These are phyloP conservation scores for Pleoardoris graminearum DNA, from an alignment of 2,329 filamentous ascomycete species.

Conservation along the genomic window DNA sequence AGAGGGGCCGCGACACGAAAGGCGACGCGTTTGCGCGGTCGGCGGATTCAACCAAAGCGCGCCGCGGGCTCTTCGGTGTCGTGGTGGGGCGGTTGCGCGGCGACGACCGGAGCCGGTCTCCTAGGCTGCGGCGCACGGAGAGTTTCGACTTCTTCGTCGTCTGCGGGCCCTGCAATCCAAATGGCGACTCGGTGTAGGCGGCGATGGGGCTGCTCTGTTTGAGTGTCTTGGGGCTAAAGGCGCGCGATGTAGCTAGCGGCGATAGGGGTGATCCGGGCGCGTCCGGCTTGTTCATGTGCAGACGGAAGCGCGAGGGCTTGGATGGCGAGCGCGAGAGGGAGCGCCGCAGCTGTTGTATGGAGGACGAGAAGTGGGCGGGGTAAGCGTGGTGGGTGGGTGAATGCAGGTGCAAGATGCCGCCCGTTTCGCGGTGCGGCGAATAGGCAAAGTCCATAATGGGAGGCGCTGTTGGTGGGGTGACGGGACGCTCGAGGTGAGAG, in stretches of 20 bases:
- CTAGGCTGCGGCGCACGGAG: slow-evolving; percentile 47
- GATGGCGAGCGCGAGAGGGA: slow-evolving; percentile 94
- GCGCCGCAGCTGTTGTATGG: slow-evolving; percentile 79
- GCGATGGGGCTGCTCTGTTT: slow-evolving; percentile 55
- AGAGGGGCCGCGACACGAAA: slow-evolving; percentile 52
- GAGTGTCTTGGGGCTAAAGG: slow-evolving; percentile 48
- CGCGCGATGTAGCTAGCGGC: slow-evolving; percentile 50
- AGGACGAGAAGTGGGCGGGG: slow-evolving; percentile 65
- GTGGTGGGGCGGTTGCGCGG: slow-evolving; percentile 66
- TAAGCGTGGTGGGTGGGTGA: slow-evolving; percentile 78
- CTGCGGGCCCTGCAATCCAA: slow-evolving; percentile 58
- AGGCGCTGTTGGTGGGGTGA: slow-evolving; percentile 11
- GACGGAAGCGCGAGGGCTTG: slow-evolving; percentile 70
- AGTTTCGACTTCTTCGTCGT: slow-evolving; percentile 61
- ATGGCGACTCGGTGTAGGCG: slow-evolving; percentile 62
- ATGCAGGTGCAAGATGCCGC: slow-evolving; percentile 81
- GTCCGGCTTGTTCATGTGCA: slow-evolving; percentile 55
- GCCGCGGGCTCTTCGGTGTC: slow-evolving; percentile 74
- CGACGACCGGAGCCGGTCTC: slow-evolving; percentile 58
- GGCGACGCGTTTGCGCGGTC: slow-evolving; percentile 72
- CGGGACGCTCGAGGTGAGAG: slow-evolving; percentile 13
- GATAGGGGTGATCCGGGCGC: slow-evolving; percentile 48
- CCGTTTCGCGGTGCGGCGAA: slow-evolving; percentile 56
- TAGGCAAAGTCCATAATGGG: slow-evolving; percentile 53
- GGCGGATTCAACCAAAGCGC: slow-evolving; percentile 69